These are phyloP conservation scores for Hyaloscypha variabilis DNA, from an alignment of 495 filamentous ascomycete genomes.

Conservation along the genomic window DNA sequence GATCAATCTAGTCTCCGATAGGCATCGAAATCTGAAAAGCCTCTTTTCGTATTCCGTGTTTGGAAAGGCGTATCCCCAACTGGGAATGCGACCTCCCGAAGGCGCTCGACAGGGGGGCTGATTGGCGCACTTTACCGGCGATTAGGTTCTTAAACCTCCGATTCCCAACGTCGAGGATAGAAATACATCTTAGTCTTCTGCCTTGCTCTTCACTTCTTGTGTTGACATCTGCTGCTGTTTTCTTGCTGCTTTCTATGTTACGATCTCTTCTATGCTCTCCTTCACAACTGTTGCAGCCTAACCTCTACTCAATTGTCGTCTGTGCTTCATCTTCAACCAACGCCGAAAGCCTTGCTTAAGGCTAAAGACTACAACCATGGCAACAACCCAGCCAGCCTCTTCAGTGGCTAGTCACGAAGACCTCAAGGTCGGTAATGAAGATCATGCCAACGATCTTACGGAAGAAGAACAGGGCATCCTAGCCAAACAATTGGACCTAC, in stretches of 20 bases:
- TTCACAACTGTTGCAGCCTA: not conserved
- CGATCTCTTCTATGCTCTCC: not conserved
- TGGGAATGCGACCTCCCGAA: not conserved
- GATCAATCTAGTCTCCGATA: not conserved
- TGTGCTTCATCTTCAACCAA: not conserved
- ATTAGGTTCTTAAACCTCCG: not conserved
- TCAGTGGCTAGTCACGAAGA: conserved; percentile 1
- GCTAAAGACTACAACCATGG: not conserved
- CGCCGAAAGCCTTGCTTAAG: not conserved
- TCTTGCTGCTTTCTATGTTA: not conserved
- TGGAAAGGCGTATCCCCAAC: not conserved
- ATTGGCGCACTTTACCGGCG: not conserved
- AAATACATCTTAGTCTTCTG: not conserved
- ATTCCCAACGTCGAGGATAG: not conserved
- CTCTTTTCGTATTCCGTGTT: not conserved
- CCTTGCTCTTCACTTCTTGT: not conserved
- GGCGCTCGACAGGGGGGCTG: not conserved
- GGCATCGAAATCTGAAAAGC: not conserved
- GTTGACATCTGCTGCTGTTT: not conserved
- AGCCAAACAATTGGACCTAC: conserved; percentile 8
- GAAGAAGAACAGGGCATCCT: conserved; percentile 11
- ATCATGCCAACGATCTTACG: not conserved
- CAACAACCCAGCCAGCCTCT: not conserved
- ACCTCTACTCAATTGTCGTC: not conserved
- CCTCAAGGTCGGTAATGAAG: not conserved